These are phyloP conservation scores for Delonix regia DNA, from an alignment of 306 rosid species.

Conservation along the genomic window DNA sequence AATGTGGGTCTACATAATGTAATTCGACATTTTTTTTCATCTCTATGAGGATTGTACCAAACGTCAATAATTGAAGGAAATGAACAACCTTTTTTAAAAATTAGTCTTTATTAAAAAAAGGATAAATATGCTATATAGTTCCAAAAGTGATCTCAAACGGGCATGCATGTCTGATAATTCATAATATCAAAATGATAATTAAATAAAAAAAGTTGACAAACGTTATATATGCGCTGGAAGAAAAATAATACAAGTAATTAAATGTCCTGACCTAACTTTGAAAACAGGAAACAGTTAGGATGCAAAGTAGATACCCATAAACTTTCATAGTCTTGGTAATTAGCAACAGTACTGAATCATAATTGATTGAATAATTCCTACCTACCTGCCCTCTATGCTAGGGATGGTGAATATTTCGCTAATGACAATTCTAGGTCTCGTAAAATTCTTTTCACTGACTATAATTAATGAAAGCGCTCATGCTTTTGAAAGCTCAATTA, in stretches of 20 bases:
- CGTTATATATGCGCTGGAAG: too few relatives aligned
- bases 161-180: not conserved
- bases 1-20: not conserved
- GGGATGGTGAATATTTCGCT: not conserved
- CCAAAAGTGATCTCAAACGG: conserved; percentile 2
- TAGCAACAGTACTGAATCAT: not conserved
- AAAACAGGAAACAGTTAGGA: not conserved
- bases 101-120: not conserved
- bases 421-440: not conserved
- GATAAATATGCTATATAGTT: not conserved
- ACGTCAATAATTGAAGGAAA: not conserved
- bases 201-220: too few relatives aligned
- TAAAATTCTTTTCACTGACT: conserved; percentile 13
- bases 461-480: not conserved
- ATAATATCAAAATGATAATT: too few relatives aligned
- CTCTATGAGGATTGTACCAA: not conserved
- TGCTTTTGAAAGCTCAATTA: not conserved
- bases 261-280: not conserved
- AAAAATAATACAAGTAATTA: not conserved
- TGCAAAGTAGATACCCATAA: conserved; percentile 13
- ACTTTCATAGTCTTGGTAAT: not conserved
- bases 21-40: not conserved
- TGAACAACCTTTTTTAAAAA: not conserved
- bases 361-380: not conserved
- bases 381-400: not conserved